Conservation (phyloP, 2,329 filamentous ascomycete genomes). For the Talaromyces funiculosus region DNA sequence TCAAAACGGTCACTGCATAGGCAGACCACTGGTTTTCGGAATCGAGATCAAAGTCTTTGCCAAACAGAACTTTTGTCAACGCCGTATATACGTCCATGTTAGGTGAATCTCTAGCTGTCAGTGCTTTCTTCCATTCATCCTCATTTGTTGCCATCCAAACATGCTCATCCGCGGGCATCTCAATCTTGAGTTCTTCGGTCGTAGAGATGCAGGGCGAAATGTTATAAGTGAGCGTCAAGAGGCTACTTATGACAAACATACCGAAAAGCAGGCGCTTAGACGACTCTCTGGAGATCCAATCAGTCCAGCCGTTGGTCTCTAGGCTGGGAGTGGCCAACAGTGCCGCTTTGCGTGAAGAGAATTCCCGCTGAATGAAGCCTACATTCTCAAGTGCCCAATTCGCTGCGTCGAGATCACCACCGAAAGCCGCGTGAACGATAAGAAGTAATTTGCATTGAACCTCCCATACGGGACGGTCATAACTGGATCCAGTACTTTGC, state of each 20-base stretch:
- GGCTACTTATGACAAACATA: conserved; percentile 28
- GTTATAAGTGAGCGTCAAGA: conserved; percentile 29
- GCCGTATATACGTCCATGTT: conserved; percentile 20
- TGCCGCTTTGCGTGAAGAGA: conserved; percentile 8
- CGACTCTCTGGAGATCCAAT: conserved; percentile 27
- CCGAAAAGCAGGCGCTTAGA: conserved; percentile 28
- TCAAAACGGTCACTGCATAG: conserved; percentile 28
- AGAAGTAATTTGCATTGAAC: conserved; percentile 27
- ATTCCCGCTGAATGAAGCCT: conserved; percentile 16
- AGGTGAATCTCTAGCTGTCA: conserved; percentile 2
- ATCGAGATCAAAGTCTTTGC: conserved; percentile 16
- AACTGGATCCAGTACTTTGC: not conserved
- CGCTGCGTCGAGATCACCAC: conserved; percentile 22
- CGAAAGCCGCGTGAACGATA: conserved; percentile 25
- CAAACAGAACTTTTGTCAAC: conserved; percentile 23
- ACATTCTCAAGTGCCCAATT: conserved; percentile 17
- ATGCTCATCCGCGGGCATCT: conserved; percentile 28
- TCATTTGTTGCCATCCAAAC: conserved; percentile 27
- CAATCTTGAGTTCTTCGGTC: conserved; percentile 30
- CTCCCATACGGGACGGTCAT: conserved; percentile 23
- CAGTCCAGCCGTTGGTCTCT: conserved; percentile 20
- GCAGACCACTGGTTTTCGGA: conserved; percentile 18
- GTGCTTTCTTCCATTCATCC: conserved; percentile 23
- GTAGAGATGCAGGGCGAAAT: conserved; percentile 28
- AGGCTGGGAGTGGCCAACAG: not conserved